phyloP scores from a whole-genome alignment of 148 eudicot genomes.

The Bassia scoparia region DNA sequence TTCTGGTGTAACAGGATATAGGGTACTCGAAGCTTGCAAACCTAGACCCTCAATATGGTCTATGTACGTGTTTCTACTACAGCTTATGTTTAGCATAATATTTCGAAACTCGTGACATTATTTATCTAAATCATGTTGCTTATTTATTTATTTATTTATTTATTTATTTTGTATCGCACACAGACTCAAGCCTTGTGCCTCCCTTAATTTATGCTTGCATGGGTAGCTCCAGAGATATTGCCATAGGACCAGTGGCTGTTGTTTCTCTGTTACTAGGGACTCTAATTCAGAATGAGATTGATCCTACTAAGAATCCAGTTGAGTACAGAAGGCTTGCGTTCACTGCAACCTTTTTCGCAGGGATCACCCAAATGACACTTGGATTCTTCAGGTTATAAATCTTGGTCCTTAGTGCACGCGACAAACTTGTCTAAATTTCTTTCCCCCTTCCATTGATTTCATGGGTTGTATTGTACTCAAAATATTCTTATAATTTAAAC shows the following conservation, averaged over 20 bases:
- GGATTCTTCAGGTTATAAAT: slow-evolving; percentile 55
- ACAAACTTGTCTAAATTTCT: background rate
- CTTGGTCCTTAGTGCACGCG: background rate
- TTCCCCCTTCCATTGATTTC: background rate
- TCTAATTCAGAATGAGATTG: slow-evolving; percentile 47
- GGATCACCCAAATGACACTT: slow-evolving; percentile 56
- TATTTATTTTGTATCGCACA: slow-evolving; percentile 30
- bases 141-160: background rate
- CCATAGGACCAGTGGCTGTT: slow-evolving; percentile 82
- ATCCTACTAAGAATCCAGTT: slow-evolving; percentile 38
- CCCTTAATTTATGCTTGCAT: slow-evolving; percentile 68
- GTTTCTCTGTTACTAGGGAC: slow-evolving; percentile 63
- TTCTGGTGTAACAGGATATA: slow-evolving; percentile 48
- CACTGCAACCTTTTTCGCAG: slow-evolving; percentile 73
- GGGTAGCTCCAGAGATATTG: slow-evolving; percentile 88
- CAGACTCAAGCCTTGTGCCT: slow-evolving; percentile 76
- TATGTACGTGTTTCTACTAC: slow-evolving; percentile 32
- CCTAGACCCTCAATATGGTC: slow-evolving; percentile 63
- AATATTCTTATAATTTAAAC: slow-evolving; percentile 10
- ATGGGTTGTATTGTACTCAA: too few relatives aligned
- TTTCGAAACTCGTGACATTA: background rate
- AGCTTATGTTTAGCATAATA: background rate
- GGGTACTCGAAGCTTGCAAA: slow-evolving; percentile 73
- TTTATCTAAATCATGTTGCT: background rate
- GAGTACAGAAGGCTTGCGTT: slow-evolving; percentile 58